Evolutionary conservation across 352 stramenopile genomes (phyloP), one percentile per base, ranked within the genome.

Genomic region (Phytophthora nicotianae): DNA sequence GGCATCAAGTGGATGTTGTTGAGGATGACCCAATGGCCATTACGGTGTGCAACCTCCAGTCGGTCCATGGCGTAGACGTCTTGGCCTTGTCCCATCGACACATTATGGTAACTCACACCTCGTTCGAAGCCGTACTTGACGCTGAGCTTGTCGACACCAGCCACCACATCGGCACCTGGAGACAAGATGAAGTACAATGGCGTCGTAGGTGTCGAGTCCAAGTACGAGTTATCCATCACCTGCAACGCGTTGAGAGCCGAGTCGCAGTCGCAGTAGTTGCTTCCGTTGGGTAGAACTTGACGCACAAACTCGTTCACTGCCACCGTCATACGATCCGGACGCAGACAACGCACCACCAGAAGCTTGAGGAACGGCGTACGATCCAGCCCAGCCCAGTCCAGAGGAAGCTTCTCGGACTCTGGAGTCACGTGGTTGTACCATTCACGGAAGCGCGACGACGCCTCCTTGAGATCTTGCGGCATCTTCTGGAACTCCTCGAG

Each of bases 1-100:
- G 96, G 95, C 96, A 99, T 99, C 41, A 99, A 74, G 63, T 99
- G 96, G 48, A 99, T 97, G 70, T 99, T 99, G 73, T 98, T 98
- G 32, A 99, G 81, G 55, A 99, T 98, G 8, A 99, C 96, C 96
- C 96, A 99, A 73, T 99, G 92, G 19, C 96, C 96, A 50, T 98
- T 98, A 32, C 91, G 88, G 63, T 98, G 95, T 10, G 93, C 96
- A 17, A 95, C 90, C 59, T 98, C 93, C 9, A 99, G 84, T 8
- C 92, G 95, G 63, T 96, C 86, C 94, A 98, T 98, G 1, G 97
- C 97, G 35, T 97, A 94, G 37, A 98, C 81, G 62, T 99, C 97
- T 58, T 98, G 92, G 0, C 97, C 97, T 79, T 99, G 96, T 3
- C 97, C 97, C 96, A 99, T 99, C 37, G 90, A 98, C 43, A 99